phyloP scores from a whole-genome alignment of 176 grass and related monocot species.

The Oryza meridionalis region DNA sequence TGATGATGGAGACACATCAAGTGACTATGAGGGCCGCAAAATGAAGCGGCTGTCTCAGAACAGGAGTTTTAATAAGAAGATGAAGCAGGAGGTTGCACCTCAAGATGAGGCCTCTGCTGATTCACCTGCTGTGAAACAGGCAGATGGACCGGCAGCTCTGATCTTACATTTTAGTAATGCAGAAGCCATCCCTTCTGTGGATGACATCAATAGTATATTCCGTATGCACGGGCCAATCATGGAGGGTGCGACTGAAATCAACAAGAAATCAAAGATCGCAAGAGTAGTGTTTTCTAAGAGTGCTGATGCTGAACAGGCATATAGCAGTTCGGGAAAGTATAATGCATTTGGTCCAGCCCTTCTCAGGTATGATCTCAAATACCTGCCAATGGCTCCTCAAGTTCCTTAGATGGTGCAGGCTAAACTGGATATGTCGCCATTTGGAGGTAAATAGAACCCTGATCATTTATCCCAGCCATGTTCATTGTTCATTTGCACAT shows the following conservation, averaged over 20 bases:
- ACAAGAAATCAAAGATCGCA: slow-evolving; percentile 45
- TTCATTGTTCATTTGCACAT: slow-evolving; percentile 16
- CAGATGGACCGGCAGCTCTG: slow-evolving; percentile 39
- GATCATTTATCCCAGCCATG: neutral
- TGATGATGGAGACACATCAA: slow-evolving; percentile 61
- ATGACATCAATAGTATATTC: slow-evolving; percentile 66
- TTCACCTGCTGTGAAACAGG: slow-evolving; percentile 35
- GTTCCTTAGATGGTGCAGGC: slow-evolving; percentile 23
- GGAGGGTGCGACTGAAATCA: slow-evolving; percentile 54
- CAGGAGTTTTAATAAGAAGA: slow-evolving; percentile 45
- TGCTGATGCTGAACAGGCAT: slow-evolving; percentile 55
- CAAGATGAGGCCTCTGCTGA: slow-evolving; percentile 1
- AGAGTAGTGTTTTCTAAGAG: slow-evolving; percentile 60
- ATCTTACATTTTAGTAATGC: slow-evolving; percentile 53
- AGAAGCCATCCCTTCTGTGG: slow-evolving; percentile 58
- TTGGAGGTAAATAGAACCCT: slow-evolving; percentile 39
- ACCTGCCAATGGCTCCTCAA: slow-evolving; percentile 39
- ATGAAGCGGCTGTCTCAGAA: slow-evolving; percentile 56
- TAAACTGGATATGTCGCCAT: neutral
- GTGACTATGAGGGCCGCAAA: slow-evolving; percentile 53
- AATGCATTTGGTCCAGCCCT: slow-evolving; percentile 55
- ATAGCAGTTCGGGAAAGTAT: slow-evolving; percentile 56
- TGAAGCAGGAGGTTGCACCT: slow-evolving; percentile 41
- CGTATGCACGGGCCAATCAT: slow-evolving; percentile 54
- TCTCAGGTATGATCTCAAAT: slow-evolving; percentile 60